Percentiles rank a stretch among this genome's conserved stretches.
Evolutionary conservation across 768 basidiomycete species (phyloP).

Genomic region (Leccinum ochraceum): DNA sequence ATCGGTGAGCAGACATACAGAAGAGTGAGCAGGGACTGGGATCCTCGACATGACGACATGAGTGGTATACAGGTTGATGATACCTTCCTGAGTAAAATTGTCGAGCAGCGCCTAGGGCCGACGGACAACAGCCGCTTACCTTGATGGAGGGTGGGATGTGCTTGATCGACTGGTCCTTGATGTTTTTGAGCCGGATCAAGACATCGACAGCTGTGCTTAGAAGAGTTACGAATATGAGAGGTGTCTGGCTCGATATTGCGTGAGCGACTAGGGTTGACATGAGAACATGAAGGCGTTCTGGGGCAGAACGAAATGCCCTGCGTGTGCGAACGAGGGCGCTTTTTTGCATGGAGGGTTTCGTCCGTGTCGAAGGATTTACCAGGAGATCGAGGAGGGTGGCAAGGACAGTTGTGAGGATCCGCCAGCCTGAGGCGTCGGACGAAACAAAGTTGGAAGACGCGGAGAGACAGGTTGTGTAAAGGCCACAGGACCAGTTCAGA

Average conservation of each 20-base stretch:
- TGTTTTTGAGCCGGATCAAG: constrained; percentile 61
- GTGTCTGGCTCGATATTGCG: constrained; percentile 49
- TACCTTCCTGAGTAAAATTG: constrained; percentile 44
- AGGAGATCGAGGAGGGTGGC: constrained; percentile 61
- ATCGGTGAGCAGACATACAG: constrained; percentile 41
- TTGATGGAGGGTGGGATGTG: constrained; percentile 49
- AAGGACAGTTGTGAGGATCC: constrained; percentile 52
- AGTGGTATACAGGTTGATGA: constrained; percentile 59
- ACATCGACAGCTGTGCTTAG: constrained; percentile 74
- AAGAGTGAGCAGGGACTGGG: constrained; percentile 56
- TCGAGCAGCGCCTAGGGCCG: background rate
- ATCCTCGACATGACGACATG: constrained; percentile 69
- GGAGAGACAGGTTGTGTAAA: constrained; percentile 55
- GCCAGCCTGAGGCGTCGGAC: constrained; percentile 53
- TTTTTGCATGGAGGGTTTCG: constrained; percentile 60
- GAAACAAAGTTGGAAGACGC: constrained; percentile 45
- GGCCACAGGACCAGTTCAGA: constrained; percentile 66
- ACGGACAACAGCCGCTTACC: constrained; percentile 30
- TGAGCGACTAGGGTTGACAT: constrained; percentile 54
- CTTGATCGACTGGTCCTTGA: constrained; percentile 43
- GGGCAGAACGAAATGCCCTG: constrained; percentile 67
- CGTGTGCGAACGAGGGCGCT: constrained; percentile 62
- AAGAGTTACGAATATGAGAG: constrained; percentile 48
- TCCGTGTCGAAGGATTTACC: constrained; percentile 49
- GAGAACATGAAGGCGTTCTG: constrained; percentile 47